These are phyloP conservation scores for Anthracocystis panici-leucophaei DNA, from an alignment of 1,284 basidiomycete genomes.

Conservation along the genomic window DNA sequence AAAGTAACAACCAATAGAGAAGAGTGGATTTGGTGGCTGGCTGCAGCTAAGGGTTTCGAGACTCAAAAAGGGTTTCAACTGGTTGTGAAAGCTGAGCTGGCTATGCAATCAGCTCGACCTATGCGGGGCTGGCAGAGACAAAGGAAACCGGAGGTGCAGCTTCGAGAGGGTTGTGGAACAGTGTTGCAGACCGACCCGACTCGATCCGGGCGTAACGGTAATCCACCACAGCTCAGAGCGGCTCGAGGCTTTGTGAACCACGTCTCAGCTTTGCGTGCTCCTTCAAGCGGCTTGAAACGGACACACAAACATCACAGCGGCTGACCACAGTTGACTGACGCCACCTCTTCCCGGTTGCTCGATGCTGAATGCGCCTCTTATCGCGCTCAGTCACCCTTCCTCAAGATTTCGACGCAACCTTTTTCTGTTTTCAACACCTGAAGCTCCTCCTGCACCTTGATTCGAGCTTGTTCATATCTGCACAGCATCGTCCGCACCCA, in stretches of 20 bases:
- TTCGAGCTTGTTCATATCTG: too few relatives aligned
- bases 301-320: neutral
- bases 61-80: slow-evolving; percentile 5
- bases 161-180: slow-evolving; percentile 21
- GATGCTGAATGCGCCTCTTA: slow-evolving; percentile 3
- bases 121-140: neutral
- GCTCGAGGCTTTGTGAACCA: too few relatives aligned
- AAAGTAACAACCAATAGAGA: slow-evolving; percentile 21
- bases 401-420: neutral
- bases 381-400: neutral
- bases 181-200: slow-evolving; percentile 16
- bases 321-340: neutral
- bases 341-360: slow-evolving; percentile 2
- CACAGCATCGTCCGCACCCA: neutral
- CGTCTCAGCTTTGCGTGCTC: neutral
- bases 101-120: neutral
- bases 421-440: neutral
- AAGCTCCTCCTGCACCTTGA: neutral
- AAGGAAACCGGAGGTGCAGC: neutral
- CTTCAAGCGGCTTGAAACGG: slow-evolving; percentile 5
- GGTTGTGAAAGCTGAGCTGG: slow-evolving; percentile 18
- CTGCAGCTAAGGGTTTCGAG: slow-evolving; percentile 37
- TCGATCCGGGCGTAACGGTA: slow-evolving; percentile 25
- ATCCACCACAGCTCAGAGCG: neutral
- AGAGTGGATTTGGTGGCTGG: slow-evolving; percentile 22